phyloP scores from a whole-genome alignment of 306 rosid genomes.

The Vigna radiata region DNA sequence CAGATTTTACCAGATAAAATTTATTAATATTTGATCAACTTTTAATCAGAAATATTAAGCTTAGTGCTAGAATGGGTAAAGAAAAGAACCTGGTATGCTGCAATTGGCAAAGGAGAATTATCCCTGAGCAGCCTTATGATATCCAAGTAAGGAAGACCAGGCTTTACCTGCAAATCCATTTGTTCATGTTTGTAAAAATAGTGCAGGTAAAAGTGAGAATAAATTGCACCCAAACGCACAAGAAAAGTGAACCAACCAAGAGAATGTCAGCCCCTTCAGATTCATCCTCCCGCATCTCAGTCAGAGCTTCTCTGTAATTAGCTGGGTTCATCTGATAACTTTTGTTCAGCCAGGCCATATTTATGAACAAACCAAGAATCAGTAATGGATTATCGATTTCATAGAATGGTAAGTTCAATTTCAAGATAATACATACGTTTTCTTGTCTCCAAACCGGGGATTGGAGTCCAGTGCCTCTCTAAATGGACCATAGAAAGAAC shows the following conservation, averaged over 20 bases:
- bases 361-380: slow-evolving; percentile 48
- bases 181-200: slow-evolving; percentile 32
- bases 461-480: slow-evolving; percentile 96
- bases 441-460: slow-evolving; percentile 96
- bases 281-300: slow-evolving; percentile 85
- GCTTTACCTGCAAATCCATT: slow-evolving; percentile 76
- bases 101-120: slow-evolving; percentile 84
- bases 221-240: background rate
- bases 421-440: slow-evolving; percentile 66
- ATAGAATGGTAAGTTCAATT: slow-evolving; percentile 17
- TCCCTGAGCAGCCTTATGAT: slow-evolving; percentile 87
- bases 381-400: slow-evolving; percentile 3
- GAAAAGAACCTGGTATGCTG: slow-evolving; percentile 90
- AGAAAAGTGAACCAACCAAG: slow-evolving; percentile 66
- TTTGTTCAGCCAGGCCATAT: slow-evolving; percentile 48
- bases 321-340: slow-evolving; percentile 99
- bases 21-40: slow-evolving; percentile 32
- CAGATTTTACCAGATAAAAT: slow-evolving; percentile 1
- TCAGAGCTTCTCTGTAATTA: slow-evolving; percentile 88
- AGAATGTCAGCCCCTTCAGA: slow-evolving; percentile 98
- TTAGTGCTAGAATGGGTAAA: slow-evolving; percentile 21
- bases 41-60: slow-evolving; percentile 10
- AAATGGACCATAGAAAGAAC: slow-evolving; percentile 96
- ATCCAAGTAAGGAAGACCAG: slow-evolving; percentile 94
- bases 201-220: slow-evolving; percentile 6